phyloP scores from a whole-genome alignment of 2,329 filamentous ascomycete genomes.

The Sporothrix pallida region DNA sequence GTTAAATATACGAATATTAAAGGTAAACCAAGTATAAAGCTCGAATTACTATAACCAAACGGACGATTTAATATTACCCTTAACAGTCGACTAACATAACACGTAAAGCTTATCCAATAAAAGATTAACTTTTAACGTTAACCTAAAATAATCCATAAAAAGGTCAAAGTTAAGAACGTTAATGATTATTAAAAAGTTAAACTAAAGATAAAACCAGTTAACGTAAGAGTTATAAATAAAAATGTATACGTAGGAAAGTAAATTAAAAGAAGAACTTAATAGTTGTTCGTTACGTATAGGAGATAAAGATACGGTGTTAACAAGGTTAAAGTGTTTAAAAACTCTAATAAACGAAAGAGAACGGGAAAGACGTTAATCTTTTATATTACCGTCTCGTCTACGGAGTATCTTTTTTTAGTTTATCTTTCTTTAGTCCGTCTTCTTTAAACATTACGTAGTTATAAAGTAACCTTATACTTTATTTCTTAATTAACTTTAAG shows the following conservation, averaged over 20 bases:
- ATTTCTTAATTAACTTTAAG: neutral
- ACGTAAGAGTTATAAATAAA: neutral
- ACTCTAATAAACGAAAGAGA: neutral
- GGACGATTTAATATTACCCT: neutral
- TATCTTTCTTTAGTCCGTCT: too few species aligned
- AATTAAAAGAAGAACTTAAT: constrained; percentile 1
- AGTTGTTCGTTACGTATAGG: neutral
- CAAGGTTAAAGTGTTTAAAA: neutral
- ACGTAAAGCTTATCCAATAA: neutral
- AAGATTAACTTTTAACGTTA: neutral
- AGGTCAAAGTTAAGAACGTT: neutral
- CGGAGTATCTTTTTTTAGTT: constrained; percentile 1
- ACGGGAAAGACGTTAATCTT: neutral
- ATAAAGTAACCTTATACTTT: neutral
- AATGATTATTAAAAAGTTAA: neutral
- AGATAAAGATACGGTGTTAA: constrained; percentile 13
- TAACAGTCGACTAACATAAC: neutral
- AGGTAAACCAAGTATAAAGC: neutral
- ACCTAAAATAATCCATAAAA: neutral
- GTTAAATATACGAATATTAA: neutral
- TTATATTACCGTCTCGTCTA: neutral
- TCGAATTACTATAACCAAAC: neutral
- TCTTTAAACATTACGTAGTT: neutral
- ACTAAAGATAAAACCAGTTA: neutral
- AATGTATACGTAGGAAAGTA: neutral